These are phyloP conservation scores for Phytophthora tentaculata DNA, from an alignment of 352 stramenopile genomes.

Conservation along the genomic window DNA sequence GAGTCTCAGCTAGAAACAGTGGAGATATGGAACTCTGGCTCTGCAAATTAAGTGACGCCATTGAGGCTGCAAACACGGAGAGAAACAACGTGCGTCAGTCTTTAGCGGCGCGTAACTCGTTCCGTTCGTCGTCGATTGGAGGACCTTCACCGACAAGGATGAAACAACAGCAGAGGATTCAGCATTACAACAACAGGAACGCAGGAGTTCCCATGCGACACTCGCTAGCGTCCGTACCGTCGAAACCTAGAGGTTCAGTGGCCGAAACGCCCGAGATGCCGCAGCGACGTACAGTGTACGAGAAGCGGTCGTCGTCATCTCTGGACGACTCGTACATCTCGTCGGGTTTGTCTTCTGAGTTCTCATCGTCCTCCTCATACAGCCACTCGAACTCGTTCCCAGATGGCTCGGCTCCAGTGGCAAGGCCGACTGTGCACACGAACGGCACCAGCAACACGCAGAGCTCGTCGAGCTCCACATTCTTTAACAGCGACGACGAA, in stretches of 20 bases:
- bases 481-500: slow-evolving; percentile 63
- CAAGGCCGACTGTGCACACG: slow-evolving; percentile 20
- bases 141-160: slow-evolving; percentile 41
- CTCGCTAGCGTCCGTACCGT: slow-evolving; percentile 50
- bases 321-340: slow-evolving; percentile 42
- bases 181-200: slow-evolving; percentile 26
- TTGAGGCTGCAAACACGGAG: slow-evolving; percentile 62
- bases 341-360: slow-evolving; percentile 36
- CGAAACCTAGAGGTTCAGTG: slow-evolving; percentile 38
- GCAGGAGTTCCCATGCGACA: slow-evolving; percentile 40
- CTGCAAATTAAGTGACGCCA: slow-evolving; percentile 71
- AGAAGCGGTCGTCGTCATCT: slow-evolving; percentile 41
- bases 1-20: slow-evolving; percentile 67
- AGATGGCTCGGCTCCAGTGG: slow-evolving; percentile 29
- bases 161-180: slow-evolving; percentile 33
- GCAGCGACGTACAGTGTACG: slow-evolving; percentile 34
- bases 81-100: slow-evolving; percentile 69
- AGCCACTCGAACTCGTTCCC: slow-evolving; percentile 42
- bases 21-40: slow-evolving; percentile 82
- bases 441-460: slow-evolving; percentile 24
- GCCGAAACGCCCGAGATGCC: slow-evolving; percentile 23
- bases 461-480: slow-evolving; percentile 40
- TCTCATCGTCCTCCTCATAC: slow-evolving; percentile 30
- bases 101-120: slow-evolving; percentile 44
- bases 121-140: slow-evolving; percentile 46